Evolutionary conservation across 352 stramenopile species (phyloP).

Genomic region (Albugo candida): DNA sequence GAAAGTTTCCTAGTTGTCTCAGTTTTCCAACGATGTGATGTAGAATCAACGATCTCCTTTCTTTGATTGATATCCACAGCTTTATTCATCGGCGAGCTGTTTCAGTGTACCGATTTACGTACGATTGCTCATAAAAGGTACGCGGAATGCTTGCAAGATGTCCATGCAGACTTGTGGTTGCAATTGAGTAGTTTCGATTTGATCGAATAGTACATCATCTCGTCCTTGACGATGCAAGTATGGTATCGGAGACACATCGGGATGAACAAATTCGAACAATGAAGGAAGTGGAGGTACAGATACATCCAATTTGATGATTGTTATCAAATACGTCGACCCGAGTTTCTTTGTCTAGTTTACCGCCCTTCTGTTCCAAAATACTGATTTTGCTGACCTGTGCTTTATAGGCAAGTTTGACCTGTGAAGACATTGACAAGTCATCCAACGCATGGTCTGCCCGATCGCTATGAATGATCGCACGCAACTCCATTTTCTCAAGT

Average conservation of each 20-base stretch:
- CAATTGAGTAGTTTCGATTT: conserved; percentile 20
- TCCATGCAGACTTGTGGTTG: conserved; percentile 20
- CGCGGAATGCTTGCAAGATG: conserved; percentile 28
- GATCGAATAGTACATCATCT: conserved; percentile 20
- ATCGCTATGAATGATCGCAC: too few species aligned
- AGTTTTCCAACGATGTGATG: conserved; percentile 22
- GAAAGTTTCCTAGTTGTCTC: conserved; percentile 23
- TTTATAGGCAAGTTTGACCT: too few species aligned
- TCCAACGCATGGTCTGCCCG: too few species aligned
- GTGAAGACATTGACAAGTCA: too few species aligned
- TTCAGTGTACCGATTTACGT: conserved; percentile 26
- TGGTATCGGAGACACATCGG: conserved; percentile 23
- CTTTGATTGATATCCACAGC: too few species aligned
- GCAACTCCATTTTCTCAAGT: too few species aligned
- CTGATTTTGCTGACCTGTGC: too few species aligned
- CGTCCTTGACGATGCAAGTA: conserved; percentile 18
- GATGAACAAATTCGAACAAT: conserved; percentile 29
- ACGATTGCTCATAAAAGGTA: conserved; percentile 34
- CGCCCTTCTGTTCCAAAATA: too few species aligned
- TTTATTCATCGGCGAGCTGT: conserved; percentile 10
- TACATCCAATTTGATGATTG: conserved; percentile 21
- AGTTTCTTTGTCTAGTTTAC: too few species aligned
- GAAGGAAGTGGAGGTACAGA: conserved; percentile 32
- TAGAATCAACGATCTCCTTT: conserved; percentile 27
- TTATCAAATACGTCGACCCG: neutral